phyloP scores from a whole-genome alignment of 768 basidiomycete genomes.

The Boletus edulis region DNA sequence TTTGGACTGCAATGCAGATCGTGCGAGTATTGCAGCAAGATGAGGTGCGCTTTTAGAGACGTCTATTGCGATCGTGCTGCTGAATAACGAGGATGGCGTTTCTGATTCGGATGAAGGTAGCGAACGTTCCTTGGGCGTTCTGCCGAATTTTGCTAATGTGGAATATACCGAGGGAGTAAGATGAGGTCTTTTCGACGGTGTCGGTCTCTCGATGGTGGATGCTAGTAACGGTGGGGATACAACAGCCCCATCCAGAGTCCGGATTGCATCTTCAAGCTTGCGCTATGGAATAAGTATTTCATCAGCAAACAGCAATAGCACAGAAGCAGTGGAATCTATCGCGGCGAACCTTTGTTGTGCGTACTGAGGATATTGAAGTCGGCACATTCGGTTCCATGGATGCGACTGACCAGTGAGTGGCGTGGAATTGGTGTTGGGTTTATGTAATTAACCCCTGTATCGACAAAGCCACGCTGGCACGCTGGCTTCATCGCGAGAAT shows the following conservation, averaged over 20 bases:
- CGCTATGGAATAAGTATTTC: conserved; percentile 40
- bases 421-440: too few relatives aligned
- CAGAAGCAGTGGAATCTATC: not conserved
- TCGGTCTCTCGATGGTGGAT: conserved; percentile 29
- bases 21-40: conserved; percentile 67
- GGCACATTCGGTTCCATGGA: conserved; percentile 13
- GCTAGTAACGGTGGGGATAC: conserved; percentile 32
- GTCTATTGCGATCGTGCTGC: conserved; percentile 15
- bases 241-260: conserved; percentile 65
- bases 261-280: conserved; percentile 81
- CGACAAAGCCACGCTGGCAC: too few relatives aligned
- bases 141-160: conserved; percentile 75
- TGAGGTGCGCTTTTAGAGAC: conserved; percentile 64
- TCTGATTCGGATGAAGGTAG: conserved; percentile 30
- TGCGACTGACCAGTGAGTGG: too few relatives aligned
- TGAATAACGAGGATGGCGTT: not conserved
- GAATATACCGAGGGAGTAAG: conserved; percentile 68
- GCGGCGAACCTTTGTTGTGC: conserved; percentile 43
- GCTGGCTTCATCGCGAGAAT: too few relatives aligned
- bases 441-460: too few relatives aligned
- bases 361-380: conserved; percentile 21
- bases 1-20: conserved; percentile 54
- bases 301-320: not conserved
- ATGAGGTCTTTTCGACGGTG: conserved; percentile 52
- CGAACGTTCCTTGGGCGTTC: conserved; percentile 49